A percentile compares a stretch with the other conserved stretches of the same genome.
Conservation (phyloP, 805 yeast genomes). For the Trichomonascus vanleenenianus region DNA sequence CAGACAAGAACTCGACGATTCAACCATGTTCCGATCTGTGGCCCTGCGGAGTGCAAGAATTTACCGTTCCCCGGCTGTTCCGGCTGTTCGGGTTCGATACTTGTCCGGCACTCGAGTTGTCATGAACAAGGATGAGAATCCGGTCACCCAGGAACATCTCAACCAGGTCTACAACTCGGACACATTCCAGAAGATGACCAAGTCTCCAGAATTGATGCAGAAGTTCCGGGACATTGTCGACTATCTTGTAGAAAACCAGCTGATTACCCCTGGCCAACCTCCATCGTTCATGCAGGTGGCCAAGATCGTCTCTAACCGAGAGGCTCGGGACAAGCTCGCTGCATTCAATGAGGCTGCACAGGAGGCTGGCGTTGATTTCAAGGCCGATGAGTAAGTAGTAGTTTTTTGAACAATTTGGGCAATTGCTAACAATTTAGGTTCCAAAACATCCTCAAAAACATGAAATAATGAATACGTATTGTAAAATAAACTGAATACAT, state of each 20-base stretch:
- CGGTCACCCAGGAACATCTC: background rate
- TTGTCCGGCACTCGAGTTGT: too few relatives aligned
- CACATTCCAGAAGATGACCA: slow-evolving; percentile 1
- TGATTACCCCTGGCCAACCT: slow-evolving; percentile 3
- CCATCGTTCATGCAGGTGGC: slow-evolving; percentile 18
- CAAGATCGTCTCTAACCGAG: slow-evolving; percentile 24
- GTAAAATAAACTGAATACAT: too few relatives aligned
- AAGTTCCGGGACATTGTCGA: background rate
- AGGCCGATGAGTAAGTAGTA: slow-evolving; percentile 14
- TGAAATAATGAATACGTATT: background rate
- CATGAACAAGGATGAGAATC: background rate
- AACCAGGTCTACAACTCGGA: background rate
- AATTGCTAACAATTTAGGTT: background rate
- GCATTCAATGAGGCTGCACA: slow-evolving; percentile 9
- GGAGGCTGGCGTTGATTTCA: slow-evolving; percentile 16
- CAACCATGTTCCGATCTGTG: too few relatives aligned
- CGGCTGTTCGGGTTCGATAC: too few relatives aligned
- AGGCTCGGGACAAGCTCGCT: slow-evolving; percentile 20
- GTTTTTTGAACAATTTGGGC: background rate
- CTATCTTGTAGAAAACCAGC: slow-evolving; percentile 1
- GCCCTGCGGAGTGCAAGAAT: too few relatives aligned
- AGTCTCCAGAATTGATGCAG: slow-evolving; percentile 2
- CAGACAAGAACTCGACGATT: too few relatives aligned
- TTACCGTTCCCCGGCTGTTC: too few relatives aligned
- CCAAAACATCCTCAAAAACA: background rate